Conservation (phyloP, 108 stramenopile genomes). For the Schizochytrium sp. region DNA sequence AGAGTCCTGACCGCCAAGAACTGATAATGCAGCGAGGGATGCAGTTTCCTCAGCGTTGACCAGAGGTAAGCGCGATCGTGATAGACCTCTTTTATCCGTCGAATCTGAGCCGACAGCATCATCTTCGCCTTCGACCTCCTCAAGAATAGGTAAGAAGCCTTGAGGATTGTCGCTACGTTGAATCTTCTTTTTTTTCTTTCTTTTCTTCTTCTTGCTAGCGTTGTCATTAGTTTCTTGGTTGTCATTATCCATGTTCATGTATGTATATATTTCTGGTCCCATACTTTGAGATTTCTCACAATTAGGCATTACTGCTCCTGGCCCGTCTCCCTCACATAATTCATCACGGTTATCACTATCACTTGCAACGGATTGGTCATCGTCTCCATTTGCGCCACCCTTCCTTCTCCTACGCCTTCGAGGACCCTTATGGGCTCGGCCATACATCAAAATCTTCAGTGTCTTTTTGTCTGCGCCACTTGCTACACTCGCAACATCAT, state of each 20-base stretch:
- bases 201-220: background rate
- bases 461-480: slow-evolving; percentile 40
- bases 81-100: background rate
- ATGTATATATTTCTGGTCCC: too few species aligned
- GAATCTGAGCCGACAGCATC: slow-evolving; percentile 2
- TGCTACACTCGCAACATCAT: background rate
- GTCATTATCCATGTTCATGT: background rate
- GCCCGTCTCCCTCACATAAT: too few species aligned
- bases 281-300: too few species aligned
- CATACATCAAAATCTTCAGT: slow-evolving; percentile 19
- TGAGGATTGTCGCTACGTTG: background rate
- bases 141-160: background rate
- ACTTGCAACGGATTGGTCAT: background rate
- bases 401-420: slow-evolving; percentile 37
- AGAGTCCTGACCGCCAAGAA: slow-evolving; percentile 19
- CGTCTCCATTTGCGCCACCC: background rate
- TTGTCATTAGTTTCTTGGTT: background rate
- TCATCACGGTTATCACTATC: too few species aligned
- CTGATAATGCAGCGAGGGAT: slow-evolving; percentile 30
- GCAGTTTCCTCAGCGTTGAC: slow-evolving; percentile 59
- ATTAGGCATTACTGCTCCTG: too few species aligned
- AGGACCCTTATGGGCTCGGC: slow-evolving; percentile 32
- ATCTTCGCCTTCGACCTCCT: slow-evolving; percentile 11
- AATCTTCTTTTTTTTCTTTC: background rate
- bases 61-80: background rate